Percentiles rank a stretch among this genome's conserved stretches.
Conservation (phyloP, 768 basidiomycete species). For the Trametopsis cervina region DNA sequence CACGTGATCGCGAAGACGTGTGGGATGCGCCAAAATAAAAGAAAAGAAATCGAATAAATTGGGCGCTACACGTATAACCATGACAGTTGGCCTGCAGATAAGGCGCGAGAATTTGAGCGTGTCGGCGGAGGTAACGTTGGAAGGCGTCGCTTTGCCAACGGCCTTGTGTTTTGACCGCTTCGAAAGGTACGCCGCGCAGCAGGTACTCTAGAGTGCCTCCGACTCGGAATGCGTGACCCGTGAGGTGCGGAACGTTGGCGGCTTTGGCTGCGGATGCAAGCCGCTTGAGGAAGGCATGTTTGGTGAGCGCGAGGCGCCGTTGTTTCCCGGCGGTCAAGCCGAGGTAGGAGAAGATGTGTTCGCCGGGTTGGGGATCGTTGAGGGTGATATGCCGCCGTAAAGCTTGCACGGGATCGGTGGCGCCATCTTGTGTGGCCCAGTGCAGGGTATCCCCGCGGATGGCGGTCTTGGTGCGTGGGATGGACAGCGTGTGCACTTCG, state of each 20-base stretch:
- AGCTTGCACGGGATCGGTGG: neutral
- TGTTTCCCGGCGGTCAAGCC: neutral
- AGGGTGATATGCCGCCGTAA: too few relatives aligned
- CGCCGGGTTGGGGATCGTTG: slow-evolving; percentile 3
- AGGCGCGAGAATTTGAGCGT: slow-evolving; percentile 15
- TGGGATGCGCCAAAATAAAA: too few relatives aligned
- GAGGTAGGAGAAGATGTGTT: slow-evolving; percentile 11
- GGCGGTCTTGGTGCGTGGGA: slow-evolving; percentile 4
- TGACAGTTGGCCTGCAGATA: slow-evolving; percentile 17
- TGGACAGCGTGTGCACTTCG: neutral
- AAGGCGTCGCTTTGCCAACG: slow-evolving; percentile 22
- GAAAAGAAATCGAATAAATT: too few relatives aligned
- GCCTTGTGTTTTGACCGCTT: slow-evolving; percentile 17
- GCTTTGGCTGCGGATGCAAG: neutral
- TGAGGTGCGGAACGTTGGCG: neutral
- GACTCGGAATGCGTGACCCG: slow-evolving; percentile 9
- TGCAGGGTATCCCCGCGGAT: slow-evolving; percentile 9
- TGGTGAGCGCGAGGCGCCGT: neutral
- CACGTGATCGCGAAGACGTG: too few relatives aligned
- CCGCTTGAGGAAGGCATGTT: neutral
- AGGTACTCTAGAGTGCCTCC: slow-evolving; percentile 11
- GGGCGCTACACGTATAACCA: too few relatives aligned
- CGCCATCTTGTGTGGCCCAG: slow-evolving; percentile 10
- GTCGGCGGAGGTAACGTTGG: slow-evolving; percentile 17
- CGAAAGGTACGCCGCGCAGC: slow-evolving; percentile 10